phyloP scores from a whole-genome alignment of 352 stramenopile species.

The Globisporangium carolinianum region DNA sequence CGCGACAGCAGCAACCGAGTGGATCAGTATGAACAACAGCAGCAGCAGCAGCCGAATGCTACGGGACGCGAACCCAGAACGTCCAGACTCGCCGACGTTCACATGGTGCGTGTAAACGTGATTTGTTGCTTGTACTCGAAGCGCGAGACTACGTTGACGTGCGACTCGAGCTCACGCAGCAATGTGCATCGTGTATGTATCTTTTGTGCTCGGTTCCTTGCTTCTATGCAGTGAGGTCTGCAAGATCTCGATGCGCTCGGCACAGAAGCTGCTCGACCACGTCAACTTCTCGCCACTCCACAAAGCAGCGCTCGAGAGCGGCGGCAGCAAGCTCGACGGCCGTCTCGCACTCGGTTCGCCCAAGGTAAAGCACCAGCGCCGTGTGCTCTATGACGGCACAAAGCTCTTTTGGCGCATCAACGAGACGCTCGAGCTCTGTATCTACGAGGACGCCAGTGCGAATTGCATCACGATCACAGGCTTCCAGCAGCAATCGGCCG shows the following conservation, averaged over 20 bases:
- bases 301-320: constrained; percentile 63
- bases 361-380: constrained; percentile 27
- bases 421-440: constrained; percentile 79
- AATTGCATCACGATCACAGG: constrained; percentile 67
- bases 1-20: too few species aligned
- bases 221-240: constrained; percentile 62
- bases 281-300: constrained; percentile 86
- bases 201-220: neutral
- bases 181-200: too few species aligned
- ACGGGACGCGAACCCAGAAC: constrained; percentile 14
- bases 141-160: too few species aligned
- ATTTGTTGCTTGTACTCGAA: too few species aligned
- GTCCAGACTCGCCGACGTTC: constrained; percentile 46
- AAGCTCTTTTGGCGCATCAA: constrained; percentile 87
- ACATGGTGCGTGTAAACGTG: constrained; percentile 39
- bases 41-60: constrained; percentile 3
- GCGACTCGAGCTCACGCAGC: neutral
- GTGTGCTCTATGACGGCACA: constrained; percentile 73
- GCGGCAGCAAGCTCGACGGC: constrained; percentile 11
- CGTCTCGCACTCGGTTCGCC: constrained; percentile 13
- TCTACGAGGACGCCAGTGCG: constrained; percentile 65
- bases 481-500: constrained; percentile 38
- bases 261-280: constrained; percentile 83
- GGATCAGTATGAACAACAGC: neutral
- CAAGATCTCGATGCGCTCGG: constrained; percentile 83